These are phyloP conservation scores for Aureoboletus auriporus DNA, from an alignment of 768 basidiomycete genomes.

Conservation along the genomic window DNA sequence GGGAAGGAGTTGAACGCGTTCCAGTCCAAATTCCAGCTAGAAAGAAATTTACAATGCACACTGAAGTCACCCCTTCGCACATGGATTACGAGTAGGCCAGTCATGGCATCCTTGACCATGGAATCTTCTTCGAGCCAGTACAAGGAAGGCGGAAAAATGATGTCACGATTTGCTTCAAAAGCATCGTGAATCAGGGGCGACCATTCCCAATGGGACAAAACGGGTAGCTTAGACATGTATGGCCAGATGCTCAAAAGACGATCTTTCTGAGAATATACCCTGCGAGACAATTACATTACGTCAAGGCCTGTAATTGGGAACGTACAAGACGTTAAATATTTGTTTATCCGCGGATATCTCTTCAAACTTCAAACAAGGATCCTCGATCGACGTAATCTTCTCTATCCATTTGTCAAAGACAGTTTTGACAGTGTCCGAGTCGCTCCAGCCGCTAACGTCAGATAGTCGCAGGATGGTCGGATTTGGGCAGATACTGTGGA, in stretches of 20 bases:
- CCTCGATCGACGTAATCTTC: slow-evolving; percentile 29
- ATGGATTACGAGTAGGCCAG: slow-evolving; percentile 44
- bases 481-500: slow-evolving; percentile 34
- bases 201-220: slow-evolving; percentile 34
- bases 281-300: slow-evolving; percentile 9
- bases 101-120: slow-evolving; percentile 8
- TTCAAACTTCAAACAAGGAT: slow-evolving; percentile 37
- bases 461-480: slow-evolving; percentile 30
- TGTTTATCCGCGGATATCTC: slow-evolving; percentile 14
- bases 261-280: slow-evolving; percentile 27
- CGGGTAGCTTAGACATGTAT: slow-evolving; percentile 28
- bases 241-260: slow-evolving; percentile 34
- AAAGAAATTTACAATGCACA: slow-evolving; percentile 39
- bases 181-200: slow-evolving; percentile 30
- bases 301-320: background rate
- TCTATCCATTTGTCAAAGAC: slow-evolving; percentile 35
- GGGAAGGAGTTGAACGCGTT: slow-evolving; percentile 44
- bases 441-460: slow-evolving; percentile 18
- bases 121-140: slow-evolving; percentile 3
- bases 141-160: slow-evolving; percentile 17
- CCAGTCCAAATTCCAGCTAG: slow-evolving; percentile 31
- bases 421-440: slow-evolving; percentile 22
- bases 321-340: slow-evolving; percentile 16
- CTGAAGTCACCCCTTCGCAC: slow-evolving; percentile 48
- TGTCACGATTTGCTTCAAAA: slow-evolving; percentile 16